These are phyloP conservation scores for Endothia cerciana DNA, from an alignment of 2,329 filamentous ascomycete genomes.

Conservation along the genomic window DNA sequence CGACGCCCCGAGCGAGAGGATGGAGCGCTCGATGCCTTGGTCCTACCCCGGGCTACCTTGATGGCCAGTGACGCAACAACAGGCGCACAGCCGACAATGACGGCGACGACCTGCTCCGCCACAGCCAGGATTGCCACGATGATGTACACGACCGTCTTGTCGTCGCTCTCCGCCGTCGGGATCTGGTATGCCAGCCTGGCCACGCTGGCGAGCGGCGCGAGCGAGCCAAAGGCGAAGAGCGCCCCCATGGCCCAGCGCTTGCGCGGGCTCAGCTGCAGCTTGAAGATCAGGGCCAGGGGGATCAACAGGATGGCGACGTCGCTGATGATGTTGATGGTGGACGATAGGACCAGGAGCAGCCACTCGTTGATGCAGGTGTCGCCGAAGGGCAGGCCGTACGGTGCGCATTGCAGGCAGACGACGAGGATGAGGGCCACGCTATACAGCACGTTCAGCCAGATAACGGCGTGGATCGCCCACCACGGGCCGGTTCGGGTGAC, in stretches of 20 bases:
- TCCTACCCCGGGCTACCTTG: constrained; percentile 15
- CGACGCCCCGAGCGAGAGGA: neutral
- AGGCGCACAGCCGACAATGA: constrained; percentile 34
- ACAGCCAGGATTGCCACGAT: constrained; percentile 33
- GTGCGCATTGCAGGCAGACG: constrained; percentile 33
- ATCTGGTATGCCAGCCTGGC: constrained; percentile 35
- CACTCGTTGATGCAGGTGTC: constrained; percentile 34
- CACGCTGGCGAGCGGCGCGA: constrained; percentile 35
- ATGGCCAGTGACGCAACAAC: constrained; percentile 31
- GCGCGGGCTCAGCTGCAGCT: constrained; percentile 35
- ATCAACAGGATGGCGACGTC: constrained; percentile 36
- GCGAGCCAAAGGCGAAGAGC: constrained; percentile 37
- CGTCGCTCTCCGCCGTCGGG: constrained; percentile 24
- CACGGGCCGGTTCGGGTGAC: constrained; percentile 36
- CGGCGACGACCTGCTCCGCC: constrained; percentile 33
- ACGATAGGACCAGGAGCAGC: constrained; percentile 32
- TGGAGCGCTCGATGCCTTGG: constrained; percentile 5
- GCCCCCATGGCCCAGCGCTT: constrained; percentile 38
- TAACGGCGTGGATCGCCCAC: constrained; percentile 34
- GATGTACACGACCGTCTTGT: constrained; percentile 35
- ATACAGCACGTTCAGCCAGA: constrained; percentile 35
- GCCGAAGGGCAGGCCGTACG: constrained; percentile 32
- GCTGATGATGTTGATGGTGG: constrained; percentile 36
- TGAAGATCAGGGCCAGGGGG: constrained; percentile 37
- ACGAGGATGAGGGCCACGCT: constrained; percentile 34